Evolutionary conservation across 768 basidiomycete genomes (phyloP).

Genomic region (Termitomyces sp.): DNA sequence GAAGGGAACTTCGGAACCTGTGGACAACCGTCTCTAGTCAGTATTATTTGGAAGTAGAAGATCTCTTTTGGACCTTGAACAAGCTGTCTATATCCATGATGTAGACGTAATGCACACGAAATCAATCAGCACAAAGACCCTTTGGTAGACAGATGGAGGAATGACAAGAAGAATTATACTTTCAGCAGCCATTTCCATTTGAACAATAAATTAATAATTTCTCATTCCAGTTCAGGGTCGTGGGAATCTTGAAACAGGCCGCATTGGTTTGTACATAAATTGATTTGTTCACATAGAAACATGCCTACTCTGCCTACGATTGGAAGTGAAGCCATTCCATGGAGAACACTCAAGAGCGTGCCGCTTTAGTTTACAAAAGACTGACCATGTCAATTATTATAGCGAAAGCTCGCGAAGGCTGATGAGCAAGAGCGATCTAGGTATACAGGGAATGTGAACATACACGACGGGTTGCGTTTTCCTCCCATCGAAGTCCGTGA

Average conservation of each 20-base stretch:
- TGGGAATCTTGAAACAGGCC: background rate
- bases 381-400: background rate
- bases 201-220: background rate
- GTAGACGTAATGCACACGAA: background rate
- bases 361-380: background rate
- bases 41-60: background rate
- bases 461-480: constrained; percentile 6
- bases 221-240: background rate
- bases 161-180: background rate
- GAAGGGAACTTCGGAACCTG: constrained; percentile 66
- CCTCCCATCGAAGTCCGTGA: background rate
- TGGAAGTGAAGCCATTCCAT: background rate
- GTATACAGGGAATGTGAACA: constrained; percentile 9
- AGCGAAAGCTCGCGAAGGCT: background rate
- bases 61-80: constrained; percentile 34
- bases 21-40: background rate
- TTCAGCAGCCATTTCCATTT: background rate
- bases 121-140: background rate
- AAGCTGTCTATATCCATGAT: constrained; percentile 46
- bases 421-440: constrained; percentile 9
- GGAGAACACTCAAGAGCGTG: background rate
- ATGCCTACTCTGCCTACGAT: too few relatives aligned
- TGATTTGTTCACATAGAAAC: too few relatives aligned
- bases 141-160: background rate
- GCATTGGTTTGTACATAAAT: too few relatives aligned